Base-by-base conservation (phyloP, 139 green algal species). In the Microglena sp. region DNA sequence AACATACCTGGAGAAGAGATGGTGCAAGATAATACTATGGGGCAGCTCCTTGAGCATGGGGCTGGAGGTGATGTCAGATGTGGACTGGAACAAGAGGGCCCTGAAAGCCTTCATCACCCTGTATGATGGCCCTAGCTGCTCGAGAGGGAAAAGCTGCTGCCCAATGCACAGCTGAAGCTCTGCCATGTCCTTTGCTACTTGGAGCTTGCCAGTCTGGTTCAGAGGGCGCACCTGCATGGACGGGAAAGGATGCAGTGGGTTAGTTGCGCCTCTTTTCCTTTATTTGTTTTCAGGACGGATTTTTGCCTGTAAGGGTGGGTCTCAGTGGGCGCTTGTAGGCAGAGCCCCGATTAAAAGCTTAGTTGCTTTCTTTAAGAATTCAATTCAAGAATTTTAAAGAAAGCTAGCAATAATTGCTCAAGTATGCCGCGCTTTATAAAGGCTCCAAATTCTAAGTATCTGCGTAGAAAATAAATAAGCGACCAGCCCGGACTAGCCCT, bases 141-240 rank as follows among this genome's bases (percentile, higher is more conserved):
- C 85, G 35, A 90, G 69, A 0, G 89, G 85, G 55, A 77, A 82
- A 59, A 97, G 71, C 26, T 84, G 72, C 60, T 85, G 69, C 5
- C 80, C 77, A 31, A 96, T 77, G 0, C 73, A 78, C 53, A 77
- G 65, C 80, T 96, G 89, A 54, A 96, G 63, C 80, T 97, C 91
- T 1, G 75, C 87, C 30, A 93, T 77, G 76, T 97, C 91, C 74
- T 91, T 82, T n/a, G 85, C 82, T 36, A 91, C 27, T 30, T 68
- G 62, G 33, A 74, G 57, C 43, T 57, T 67, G 31, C 66, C 66
- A 1, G 22, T 26, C 24, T 57, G 66, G 33, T 57, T 28, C 44
- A 72, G 56, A 7, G 66, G 66, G 4, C 66, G 66, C 27, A 64
- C 64, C 64, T 71, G 55, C 6, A 53, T 50, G 46, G 28, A 22